Evolutionary conservation across 202 grass and related monocot species (phyloP), one percentile per base, ranked within the genome.

Genomic region (Cymbopogon flexuosus): DNA sequence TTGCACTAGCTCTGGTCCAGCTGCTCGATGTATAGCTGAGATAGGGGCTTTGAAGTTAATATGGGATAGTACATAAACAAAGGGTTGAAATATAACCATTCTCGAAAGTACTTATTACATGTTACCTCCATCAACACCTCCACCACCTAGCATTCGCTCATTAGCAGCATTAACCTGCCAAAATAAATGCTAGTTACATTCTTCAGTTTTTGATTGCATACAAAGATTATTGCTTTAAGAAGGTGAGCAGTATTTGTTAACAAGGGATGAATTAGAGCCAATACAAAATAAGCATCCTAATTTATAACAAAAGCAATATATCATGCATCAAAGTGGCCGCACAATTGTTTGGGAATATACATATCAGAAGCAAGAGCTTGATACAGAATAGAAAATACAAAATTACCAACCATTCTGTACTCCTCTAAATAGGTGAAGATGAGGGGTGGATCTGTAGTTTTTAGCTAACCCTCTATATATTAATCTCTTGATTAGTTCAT

Each of bases 41-140:
- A 81, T 40, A 47, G 57, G 5, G 37, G 57, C 0, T 84, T 79
- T 39, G 30, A 12, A 75, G 8, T 63, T 56, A 33, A 76, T 19
- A 76, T 68, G 56, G 78, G 83, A 61, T 74, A 70, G 46, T 12
- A 37, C 10, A 60, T 49, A 11, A 46, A 70, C 73, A 36, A 61
- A 8, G 71, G 67, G 41, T 60, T 11, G 59, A 79, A 81, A 31
- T 9, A 77, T n/a, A 42, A 30, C 4, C 22, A 12, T 18, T 69
- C 62, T 70, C 8, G 8, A 70, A 86, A 75, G 36, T 47, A 64
- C 66, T 3, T 22, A 56, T 73, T 77, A 91, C 88, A 5, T 51
- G 41, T 77, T 84, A 95, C 95, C 95, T 89, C 95, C 92, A 86
- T 98, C 92, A 35, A 98, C 90, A 64, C 95, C 92, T 84, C 90